Percentiles rank a stretch among this genome's conserved stretches.
phyloP scores from a whole-genome alignment of 192 early-diverging fungal genomes.

The Kappamyces sp. region DNA sequence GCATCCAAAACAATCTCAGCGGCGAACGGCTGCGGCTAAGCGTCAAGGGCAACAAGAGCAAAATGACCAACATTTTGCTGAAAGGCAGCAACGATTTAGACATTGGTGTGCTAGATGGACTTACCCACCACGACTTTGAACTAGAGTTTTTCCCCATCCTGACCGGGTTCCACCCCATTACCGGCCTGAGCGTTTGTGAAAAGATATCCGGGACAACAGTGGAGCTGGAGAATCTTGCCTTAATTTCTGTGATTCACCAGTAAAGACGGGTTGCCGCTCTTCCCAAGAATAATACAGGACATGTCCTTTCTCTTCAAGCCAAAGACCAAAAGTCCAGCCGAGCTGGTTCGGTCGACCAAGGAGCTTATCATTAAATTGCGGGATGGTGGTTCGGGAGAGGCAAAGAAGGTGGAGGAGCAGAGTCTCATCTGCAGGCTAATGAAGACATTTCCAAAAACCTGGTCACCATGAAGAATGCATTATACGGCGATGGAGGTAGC shows the following conservation, averaged over 20 bases:
- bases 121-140: constrained; percentile 53
- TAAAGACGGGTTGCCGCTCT: too few species aligned
- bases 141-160: constrained; percentile 78
- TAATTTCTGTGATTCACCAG: not conserved
- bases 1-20: constrained; percentile 54
- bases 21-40: constrained; percentile 49
- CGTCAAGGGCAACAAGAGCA: constrained; percentile 62
- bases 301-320: constrained; percentile 15
- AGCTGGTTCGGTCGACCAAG: constrained; percentile 18
- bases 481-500: constrained; percentile 91
- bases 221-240: constrained; percentile 70
- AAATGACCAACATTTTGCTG: constrained; percentile 70
- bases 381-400: constrained; percentile 16
- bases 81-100: constrained; percentile 49
- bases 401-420: constrained; percentile 9
- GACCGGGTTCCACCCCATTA: constrained; percentile 78
- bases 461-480: constrained; percentile 82
- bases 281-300: too few species aligned
- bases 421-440: constrained; percentile 58
- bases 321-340: constrained; percentile 17
- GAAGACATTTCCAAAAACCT: constrained; percentile 97
- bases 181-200: constrained; percentile 71
- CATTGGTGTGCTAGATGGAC: constrained; percentile 59
- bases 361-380: constrained; percentile 11
- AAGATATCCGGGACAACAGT: constrained; percentile 62